Conservation (phyloP, 441 rosid species). For the Corymbia citriodora region DNA sequence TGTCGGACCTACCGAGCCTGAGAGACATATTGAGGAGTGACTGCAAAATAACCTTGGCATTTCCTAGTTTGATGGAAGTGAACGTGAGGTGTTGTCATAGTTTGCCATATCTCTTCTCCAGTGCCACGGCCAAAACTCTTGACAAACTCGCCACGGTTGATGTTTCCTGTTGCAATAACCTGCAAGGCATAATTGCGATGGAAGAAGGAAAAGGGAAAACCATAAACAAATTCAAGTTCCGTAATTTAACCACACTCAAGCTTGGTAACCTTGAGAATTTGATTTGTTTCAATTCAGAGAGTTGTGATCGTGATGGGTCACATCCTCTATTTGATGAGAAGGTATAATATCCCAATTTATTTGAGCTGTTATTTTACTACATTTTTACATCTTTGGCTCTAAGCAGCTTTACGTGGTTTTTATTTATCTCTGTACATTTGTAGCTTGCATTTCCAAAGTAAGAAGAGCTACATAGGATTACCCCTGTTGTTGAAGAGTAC, state of each 20-base stretch:
- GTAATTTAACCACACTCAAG: fast-evolving
- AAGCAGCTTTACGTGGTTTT: fast-evolving
- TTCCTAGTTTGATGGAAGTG: background rate
- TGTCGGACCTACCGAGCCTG: background rate
- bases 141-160: background rate
- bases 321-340: background rate
- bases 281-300: fast-evolving
- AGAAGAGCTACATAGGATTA: no score
- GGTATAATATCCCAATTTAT: background rate
- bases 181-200: fast-evolving
- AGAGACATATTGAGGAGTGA: background rate
- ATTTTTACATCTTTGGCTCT: fast-evolving
- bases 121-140: fast-evolving
- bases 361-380: fast-evolving
- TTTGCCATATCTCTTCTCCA: background rate
- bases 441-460: no score
- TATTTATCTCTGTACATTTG: no score
- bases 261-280: background rate
- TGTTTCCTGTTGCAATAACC: background rate
- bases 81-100: background rate
- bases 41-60: fast-evolving
- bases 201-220: no score
- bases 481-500: no score
- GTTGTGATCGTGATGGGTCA: background rate
- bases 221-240: fast-evolving